Conservation (phyloP, 108 stramenopile species). For the Conticribra guillardii region DNA sequence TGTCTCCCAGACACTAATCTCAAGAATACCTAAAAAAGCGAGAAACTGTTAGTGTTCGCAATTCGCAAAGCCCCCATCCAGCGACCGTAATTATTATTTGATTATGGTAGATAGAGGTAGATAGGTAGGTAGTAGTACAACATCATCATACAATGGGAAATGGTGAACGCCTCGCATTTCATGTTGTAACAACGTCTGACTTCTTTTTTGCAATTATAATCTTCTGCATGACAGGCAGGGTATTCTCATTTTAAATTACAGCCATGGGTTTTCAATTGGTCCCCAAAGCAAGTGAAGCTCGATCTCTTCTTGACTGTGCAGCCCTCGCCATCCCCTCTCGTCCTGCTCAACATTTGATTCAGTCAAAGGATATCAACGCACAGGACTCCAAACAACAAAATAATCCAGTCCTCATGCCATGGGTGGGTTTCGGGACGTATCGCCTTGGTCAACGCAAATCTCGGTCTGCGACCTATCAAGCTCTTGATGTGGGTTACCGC, state of each 20-base stretch:
- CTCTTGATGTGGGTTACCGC: slow-evolving; percentile 64
- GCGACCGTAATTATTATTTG: no score
- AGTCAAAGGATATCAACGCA: not conserved
- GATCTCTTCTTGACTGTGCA: slow-evolving; percentile 4
- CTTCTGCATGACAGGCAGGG: not conserved
- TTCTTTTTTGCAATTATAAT: not conserved
- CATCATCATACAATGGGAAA: no score
- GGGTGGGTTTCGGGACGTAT: slow-evolving; percentile 81
- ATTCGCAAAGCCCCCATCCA: no score
- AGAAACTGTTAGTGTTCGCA: no score
- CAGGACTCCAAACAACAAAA: not conserved
- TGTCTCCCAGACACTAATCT: no score
- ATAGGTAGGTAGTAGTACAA: no score
- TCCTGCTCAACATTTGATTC: not conserved
- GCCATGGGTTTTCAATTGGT: slow-evolving; percentile 3
- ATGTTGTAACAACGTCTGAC: no score
- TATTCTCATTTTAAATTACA: not conserved
- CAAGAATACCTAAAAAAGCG: no score
- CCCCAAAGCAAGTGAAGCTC: slow-evolving; percentile 3
- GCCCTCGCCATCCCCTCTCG: slow-evolving; percentile 1
- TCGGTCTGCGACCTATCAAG: slow-evolving; percentile 47
- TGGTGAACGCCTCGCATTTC: no score
- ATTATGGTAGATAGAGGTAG: no score
- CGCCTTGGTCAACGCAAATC: slow-evolving; percentile 60
- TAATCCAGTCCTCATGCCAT: slow-evolving; percentile 51